Conservation (phyloP, 2,329 filamentous ascomycete genomes). For the Davidsoniella neocaledoniae region DNA sequence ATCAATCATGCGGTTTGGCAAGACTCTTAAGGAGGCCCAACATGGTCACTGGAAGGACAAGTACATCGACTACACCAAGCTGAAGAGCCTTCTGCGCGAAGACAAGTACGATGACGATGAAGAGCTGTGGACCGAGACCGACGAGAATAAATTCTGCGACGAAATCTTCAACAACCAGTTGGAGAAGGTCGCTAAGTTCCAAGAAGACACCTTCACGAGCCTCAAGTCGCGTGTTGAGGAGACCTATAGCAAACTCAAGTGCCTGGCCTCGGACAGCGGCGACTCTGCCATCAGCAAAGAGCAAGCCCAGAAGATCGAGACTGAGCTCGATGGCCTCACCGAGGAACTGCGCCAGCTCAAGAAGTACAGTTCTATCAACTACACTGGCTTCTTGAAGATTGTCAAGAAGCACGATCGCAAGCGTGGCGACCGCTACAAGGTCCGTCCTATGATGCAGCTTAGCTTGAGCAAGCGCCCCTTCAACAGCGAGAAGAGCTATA, state of each 20-base stretch:
- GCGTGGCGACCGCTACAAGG: constrained; percentile 68
- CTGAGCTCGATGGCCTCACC: constrained; percentile 72
- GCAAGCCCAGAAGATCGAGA: constrained; percentile 52
- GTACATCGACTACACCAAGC: constrained; percentile 90
- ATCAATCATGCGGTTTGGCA: constrained; percentile 72
- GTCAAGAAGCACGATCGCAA: constrained; percentile 98
- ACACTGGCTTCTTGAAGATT: constrained; percentile 93
- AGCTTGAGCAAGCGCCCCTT: constrained; percentile 77
- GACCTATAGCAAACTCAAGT: constrained; percentile 55
- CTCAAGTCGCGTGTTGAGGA: constrained; percentile 38
- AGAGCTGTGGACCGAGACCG: constrained; percentile 73
- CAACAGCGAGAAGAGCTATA: constrained; percentile 81
- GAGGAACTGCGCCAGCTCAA: constrained; percentile 86
- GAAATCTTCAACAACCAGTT: constrained; percentile 89
- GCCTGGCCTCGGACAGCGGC: constrained; percentile 56
- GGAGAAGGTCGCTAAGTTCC: constrained; percentile 86
- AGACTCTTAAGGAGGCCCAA: constrained; percentile 62
- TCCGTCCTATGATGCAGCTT: constrained; percentile 82
- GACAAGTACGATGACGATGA: constrained; percentile 45
- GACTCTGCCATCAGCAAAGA: constrained; percentile 29
- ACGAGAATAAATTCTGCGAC: constrained; percentile 86
- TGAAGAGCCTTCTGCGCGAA: constrained; percentile 79
- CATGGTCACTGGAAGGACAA: constrained; percentile 82
- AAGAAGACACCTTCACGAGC: constrained; percentile 53
- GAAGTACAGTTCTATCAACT: constrained; percentile 91